phyloP scores from a whole-genome alignment of 2,329 filamentous ascomycete species.

The Penicillium decumbens region DNA sequence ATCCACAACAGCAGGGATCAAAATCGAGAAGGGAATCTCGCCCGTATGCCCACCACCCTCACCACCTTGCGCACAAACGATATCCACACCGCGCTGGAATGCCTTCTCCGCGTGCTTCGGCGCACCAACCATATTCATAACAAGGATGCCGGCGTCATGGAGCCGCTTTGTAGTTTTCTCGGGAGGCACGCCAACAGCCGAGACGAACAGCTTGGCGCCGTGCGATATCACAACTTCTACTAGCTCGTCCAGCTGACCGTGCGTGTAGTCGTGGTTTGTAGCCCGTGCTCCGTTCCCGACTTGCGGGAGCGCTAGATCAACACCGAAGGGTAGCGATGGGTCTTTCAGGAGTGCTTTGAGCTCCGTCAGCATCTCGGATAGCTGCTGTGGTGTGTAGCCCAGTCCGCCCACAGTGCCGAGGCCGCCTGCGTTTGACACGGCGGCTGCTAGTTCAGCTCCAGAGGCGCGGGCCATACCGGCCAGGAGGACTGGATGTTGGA shows the following conservation, averaged over 20 bases:
- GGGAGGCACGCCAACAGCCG: constrained; percentile 82
- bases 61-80: constrained; percentile 86
- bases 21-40: constrained; percentile 75
- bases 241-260: constrained; percentile 79
- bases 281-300: constrained; percentile 76
- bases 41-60: constrained; percentile 94
- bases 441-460: constrained; percentile 71
- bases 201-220: constrained; percentile 80
- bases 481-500: constrained; percentile 83
- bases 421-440: constrained; percentile 83
- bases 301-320: constrained; percentile 88
- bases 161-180: constrained; percentile 66
- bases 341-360: constrained; percentile 68
- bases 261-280: constrained; percentile 95
- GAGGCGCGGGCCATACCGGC: constrained; percentile 91
- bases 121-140: constrained; percentile 98
- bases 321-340: constrained; percentile 74
- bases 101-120: constrained; percentile 89
- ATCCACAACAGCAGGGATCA: constrained; percentile 83
- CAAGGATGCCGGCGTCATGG: constrained; percentile 71
- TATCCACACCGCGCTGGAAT: constrained; percentile 77
- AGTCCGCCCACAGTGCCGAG: constrained; percentile 61
- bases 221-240: constrained; percentile 81
- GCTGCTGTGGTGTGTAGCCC: constrained; percentile 67
- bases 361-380: constrained; percentile 77